Percentiles rank a stretch among this genome's conserved stretches.
Evolutionary conservation across 2,329 filamentous ascomycete genomes (phyloP).

Genomic region (Achaetomium macrosporum): DNA sequence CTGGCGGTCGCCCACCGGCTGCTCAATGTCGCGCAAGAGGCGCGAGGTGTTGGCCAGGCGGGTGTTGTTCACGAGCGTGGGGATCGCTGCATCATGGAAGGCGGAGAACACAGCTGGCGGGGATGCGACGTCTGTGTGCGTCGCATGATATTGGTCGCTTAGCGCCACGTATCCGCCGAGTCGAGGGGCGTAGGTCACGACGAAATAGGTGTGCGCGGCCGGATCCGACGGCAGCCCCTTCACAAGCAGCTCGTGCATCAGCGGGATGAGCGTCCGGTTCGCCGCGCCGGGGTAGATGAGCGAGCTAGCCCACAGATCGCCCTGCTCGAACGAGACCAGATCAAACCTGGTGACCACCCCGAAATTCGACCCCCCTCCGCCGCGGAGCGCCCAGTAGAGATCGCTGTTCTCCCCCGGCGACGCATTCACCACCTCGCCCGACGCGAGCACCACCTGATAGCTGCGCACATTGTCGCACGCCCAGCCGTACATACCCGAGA

Average conservation of each 20-base stretch:
- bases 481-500: conserved; percentile 40
- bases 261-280: conserved; percentile 29
- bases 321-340: conserved; percentile 15
- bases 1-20: conserved; percentile 25
- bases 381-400: conserved; percentile 36
- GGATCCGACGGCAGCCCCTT: conserved; percentile 14
- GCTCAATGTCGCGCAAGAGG: conserved; percentile 22
- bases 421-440: conserved; percentile 39
- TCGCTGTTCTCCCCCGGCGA: conserved; percentile 33
- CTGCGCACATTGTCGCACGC: conserved; percentile 41
- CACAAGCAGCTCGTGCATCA: conserved; percentile 17
- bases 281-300: conserved; percentile 38
- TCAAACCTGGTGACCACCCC: conserved; percentile 23
- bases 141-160: conserved; percentile 19
- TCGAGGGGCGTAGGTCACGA: conserved; percentile 2
- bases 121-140: conserved; percentile 1
- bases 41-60: conserved; percentile 25
- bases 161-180: conserved; percentile 14
- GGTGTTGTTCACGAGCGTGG: conserved; percentile 21
- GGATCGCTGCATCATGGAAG: conserved; percentile 19
- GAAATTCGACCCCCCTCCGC: conserved; percentile 21
- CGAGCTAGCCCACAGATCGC: conserved; percentile 30
- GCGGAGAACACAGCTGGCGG: conserved; percentile 22
- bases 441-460: conserved; percentile 43
- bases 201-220: conserved; percentile 18